These are phyloP conservation scores for Leucoagaricus sp. DNA, from an alignment of 1,284 basidiomycete species.

Conservation along the genomic window DNA sequence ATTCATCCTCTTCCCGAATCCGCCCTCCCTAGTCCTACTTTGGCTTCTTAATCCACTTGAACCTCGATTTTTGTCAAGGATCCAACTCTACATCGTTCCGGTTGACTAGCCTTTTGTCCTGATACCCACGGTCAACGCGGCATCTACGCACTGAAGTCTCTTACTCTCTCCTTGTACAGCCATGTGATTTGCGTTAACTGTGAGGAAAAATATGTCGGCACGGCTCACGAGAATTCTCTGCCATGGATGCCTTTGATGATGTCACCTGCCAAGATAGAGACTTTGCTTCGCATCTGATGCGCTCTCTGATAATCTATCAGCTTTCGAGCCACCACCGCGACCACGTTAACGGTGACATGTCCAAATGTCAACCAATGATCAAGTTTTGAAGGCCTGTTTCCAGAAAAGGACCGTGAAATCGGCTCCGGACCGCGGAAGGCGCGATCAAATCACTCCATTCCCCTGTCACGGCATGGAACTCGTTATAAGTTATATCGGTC, in stretches of 20 bases:
- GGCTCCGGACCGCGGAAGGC: neutral
- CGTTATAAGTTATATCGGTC: neutral
- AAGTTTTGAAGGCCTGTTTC: neutral
- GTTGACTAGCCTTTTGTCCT: neutral
- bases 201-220: too few species aligned
- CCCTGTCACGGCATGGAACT: conserved; percentile 1
- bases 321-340: neutral
- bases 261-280: too few species aligned
- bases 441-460: conserved; percentile 2
- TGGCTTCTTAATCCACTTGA: neutral
- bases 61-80: neutral
- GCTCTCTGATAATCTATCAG: neutral
- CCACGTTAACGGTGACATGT: neutral
- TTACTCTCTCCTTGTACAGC: too few species aligned
- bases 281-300: neutral
- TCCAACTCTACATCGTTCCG: neutral
- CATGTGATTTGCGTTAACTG: too few species aligned
- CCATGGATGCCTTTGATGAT: too few species aligned
- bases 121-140: neutral
- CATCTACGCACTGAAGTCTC: conserved; percentile 3
- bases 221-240: too few species aligned
- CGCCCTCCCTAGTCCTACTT: neutral
- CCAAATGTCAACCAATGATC: too few species aligned
- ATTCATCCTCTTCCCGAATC: neutral
- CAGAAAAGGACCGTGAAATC: neutral